Evolutionary conservation across 768 basidiomycete species (phyloP), one percentile per base, ranked within the genome.

Genomic region (Naematelia aurantialba): DNA sequence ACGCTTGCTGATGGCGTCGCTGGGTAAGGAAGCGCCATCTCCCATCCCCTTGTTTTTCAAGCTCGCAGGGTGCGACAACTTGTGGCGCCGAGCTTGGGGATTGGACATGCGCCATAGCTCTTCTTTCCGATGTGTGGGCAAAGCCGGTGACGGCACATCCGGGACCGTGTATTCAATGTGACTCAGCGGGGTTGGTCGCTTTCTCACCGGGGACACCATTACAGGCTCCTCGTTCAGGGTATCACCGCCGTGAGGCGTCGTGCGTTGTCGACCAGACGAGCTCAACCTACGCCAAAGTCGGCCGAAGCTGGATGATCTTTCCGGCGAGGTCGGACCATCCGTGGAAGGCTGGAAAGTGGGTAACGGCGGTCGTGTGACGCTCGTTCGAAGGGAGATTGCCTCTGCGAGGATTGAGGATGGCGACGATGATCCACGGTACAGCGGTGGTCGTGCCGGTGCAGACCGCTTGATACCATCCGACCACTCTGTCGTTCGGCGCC

Each of bases 281-380:
- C 27, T 52, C 52, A 52, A 39, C n/a, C 34, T 52, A 5, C 52
- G 52, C 52, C 52, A 52, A 27, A 52, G 30, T 31, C 30, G 25
- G 24, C 52, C 34, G 4, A 52, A 31, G 30, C 52, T 52, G 24
- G 19, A 27, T 14, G 19, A 21, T 3, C 52, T 25, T 12, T 52
- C 11, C 11, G 52, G 26, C 29, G 34, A 14, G 13, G 19, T 42
- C 2, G 52, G 52, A 17, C 24, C 19, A 10, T 47, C 8, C 11
- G 46, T 8, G 8, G 25, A 5, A 11, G 25, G 8, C 46, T 47
- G 19, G 8, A 11, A 5, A 26, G n/a, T 21, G 19, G n/a, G n/a
- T 8, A 19, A 47, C 8, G 19, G n/a, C 19, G n/a, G 46, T 5
- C n/a, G 46, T 19, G 25, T 5, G 8, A 5, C 19, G 19, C n/a